A percentile compares a stretch with the other conserved stretches of the same genome.
Conservation (phyloP, 2,329 filamentous ascomycete genomes). For the Grosmannia huntii region DNA sequence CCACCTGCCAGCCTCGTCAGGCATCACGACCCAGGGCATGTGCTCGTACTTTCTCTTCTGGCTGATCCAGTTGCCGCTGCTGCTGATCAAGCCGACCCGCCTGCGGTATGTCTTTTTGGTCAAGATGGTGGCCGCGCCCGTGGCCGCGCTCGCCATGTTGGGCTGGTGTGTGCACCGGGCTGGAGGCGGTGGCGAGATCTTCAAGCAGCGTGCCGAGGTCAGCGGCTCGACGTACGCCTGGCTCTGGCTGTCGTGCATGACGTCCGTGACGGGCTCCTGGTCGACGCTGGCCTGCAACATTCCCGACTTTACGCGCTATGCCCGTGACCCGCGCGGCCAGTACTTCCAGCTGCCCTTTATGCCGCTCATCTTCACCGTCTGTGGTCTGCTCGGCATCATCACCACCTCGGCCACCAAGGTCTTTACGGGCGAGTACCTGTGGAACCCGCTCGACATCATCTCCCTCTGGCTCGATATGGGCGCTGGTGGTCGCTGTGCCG, state of each 20-base stretch:
- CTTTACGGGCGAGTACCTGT: constrained; percentile 36
- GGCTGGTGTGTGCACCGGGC: constrained; percentile 49
- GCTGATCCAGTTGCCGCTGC: constrained; percentile 20
- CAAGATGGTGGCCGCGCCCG: constrained; percentile 37
- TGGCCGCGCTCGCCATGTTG: constrained; percentile 48
- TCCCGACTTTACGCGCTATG: constrained; percentile 40
- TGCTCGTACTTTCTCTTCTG: constrained; percentile 25
- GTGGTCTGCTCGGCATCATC: constrained; percentile 41
- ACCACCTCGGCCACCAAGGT: constrained; percentile 40
- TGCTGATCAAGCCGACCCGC: constrained; percentile 12
- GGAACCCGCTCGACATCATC: constrained; percentile 36
- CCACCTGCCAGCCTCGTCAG: constrained; percentile 21
- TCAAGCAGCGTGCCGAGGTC: constrained; percentile 18
- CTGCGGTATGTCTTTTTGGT: constrained; percentile 27
- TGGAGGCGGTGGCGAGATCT: constrained; percentile 32
- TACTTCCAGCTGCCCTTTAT: constrained; percentile 29
- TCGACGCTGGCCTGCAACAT: constrained; percentile 33
- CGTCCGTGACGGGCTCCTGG: constrained; percentile 29
- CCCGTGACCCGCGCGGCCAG: constrained; percentile 22
- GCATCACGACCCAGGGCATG: constrained; percentile 26
- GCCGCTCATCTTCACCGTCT: constrained; percentile 34
- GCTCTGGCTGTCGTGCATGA: constrained; percentile 29
- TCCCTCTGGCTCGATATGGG: constrained; percentile 30
- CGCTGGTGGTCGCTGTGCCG: constrained; percentile 26
- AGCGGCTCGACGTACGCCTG: constrained; percentile 32